These are phyloP conservation scores for Oenanthe sinensis DNA, from an alignment of 129 eudicot genomes.

Conservation along the genomic window DNA sequence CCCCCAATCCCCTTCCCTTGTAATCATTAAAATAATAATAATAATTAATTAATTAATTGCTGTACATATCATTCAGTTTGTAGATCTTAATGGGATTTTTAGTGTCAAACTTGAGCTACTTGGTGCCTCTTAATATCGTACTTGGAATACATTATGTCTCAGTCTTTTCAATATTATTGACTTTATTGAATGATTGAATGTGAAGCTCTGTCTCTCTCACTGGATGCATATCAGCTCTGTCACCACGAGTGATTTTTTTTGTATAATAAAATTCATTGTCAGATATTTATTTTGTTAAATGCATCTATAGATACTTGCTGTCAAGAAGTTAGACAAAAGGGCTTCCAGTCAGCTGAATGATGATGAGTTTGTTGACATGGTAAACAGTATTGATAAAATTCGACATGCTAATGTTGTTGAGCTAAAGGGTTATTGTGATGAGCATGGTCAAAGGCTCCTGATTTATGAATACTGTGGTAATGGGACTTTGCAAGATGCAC, in stretches of 20 bases:
- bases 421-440: conserved; percentile 88
- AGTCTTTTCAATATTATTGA: not conserved
- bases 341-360: conserved; percentile 72
- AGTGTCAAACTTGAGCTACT: not conserved
- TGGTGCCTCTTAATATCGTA: not conserved
- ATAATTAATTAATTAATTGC: not conserved
- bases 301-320: conserved; percentile 63
- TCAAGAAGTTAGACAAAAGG: conserved; percentile 80
- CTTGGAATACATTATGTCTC: not conserved
- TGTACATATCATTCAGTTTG: not conserved
- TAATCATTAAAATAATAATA: no score
- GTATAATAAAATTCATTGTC: not conserved
- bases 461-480: conserved; percentile 70
- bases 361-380: conserved; percentile 74
- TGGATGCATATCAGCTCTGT: not conserved
- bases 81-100: not conserved
- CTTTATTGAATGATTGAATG: not conserved
- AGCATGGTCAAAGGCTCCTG: conserved; percentile 78
- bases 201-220: not conserved
- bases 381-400: conserved; percentile 62
- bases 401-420: conserved; percentile 92
- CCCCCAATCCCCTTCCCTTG: not conserved
- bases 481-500: conserved; percentile 76
- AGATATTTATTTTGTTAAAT: conserved; percentile 17
- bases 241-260: not conserved